These are phyloP conservation scores for Psidium friedrichsthalianum DNA, from an alignment of 345 rosid genomes.

Conservation along the genomic window DNA sequence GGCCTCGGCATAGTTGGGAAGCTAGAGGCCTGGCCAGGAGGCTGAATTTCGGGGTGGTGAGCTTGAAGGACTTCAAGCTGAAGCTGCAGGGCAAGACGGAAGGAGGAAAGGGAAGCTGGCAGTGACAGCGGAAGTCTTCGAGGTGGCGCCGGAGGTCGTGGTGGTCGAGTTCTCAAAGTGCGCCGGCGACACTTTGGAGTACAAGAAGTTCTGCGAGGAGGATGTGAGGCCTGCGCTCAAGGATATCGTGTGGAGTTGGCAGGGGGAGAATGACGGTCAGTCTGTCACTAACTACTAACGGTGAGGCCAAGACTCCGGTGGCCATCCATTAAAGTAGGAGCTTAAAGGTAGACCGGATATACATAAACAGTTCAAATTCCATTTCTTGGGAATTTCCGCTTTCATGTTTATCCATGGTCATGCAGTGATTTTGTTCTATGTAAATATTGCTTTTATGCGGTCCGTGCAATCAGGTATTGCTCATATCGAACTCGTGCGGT, in stretches of 20 bases:
- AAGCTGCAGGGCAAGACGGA: conserved; percentile 29
- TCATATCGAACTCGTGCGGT: not conserved
- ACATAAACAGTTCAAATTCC: not conserved
- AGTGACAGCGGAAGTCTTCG: conserved; percentile 26
- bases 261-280: conserved; percentile 21
- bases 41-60: conserved; percentile 22
- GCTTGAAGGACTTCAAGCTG: conserved; percentile 25
- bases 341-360: not conserved
- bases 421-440: not conserved
- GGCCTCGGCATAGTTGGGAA: conserved; percentile 20
- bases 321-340: not conserved
- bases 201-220: conserved; percentile 26
- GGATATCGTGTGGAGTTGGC: conserved; percentile 46
- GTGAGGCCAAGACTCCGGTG: not conserved
- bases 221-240: conserved; percentile 34
- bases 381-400: not conserved
- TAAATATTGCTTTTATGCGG: not conserved
- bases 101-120: conserved; percentile 31
- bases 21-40: conserved; percentile 26
- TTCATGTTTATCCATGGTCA: not conserved
- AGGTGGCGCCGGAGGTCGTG: conserved; percentile 28
- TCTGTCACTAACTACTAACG: not conserved
- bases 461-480: not conserved
- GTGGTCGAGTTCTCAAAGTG: conserved; percentile 34
- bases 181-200: conserved; percentile 36